Evolutionary conservation across 768 basidiomycete genomes (phyloP), one percentile per base, ranked within the genome.

Genomic region (Calvatia gigantea): DNA sequence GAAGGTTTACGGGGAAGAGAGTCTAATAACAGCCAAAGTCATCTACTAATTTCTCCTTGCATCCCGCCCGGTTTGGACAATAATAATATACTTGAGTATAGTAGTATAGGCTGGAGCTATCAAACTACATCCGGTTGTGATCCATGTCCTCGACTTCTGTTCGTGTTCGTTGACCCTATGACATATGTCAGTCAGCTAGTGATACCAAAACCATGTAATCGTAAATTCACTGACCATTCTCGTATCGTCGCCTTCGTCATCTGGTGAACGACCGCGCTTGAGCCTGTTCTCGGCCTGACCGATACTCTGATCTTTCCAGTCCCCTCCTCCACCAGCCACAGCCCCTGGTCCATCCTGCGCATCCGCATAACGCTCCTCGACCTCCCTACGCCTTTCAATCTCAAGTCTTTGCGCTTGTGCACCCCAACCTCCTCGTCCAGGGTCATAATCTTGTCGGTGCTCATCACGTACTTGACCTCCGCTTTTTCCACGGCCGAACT

Each of bases 381-480:
- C 86, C 64, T 91, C 86, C 61, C 84, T 80, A 67, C 89, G 78
- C 62, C 93, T 77, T 62, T 91, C 88, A 35, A 84, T 77, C 67
- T 91, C 89, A 45, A 78, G 52, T 58, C 80, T 74, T 64, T 93
- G 90, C 4, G 89, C 85, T 59, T 91, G 91, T 4, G 92, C 93
- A 62, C 92, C 93, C 91, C 90, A 95, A 33, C 91, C 92, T 48
- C 97, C 97, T 47, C 97, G 84, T 31, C 97, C 97, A 54, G 94
- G 87, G 68, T 98, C 94, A 66, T 95, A 99, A 70, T 98, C 96
- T 66, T 95, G 88, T 59, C 97, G 75, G 68, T 97, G 97, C 67
- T 99, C 97, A 66, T 99, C 97, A 62, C 96, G 82, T 49, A 95
- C 90, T 77, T 97, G 95, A 2, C 97, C 97, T 29, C 97, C 97